Conservation (phyloP, 176 grass and related monocot species). For the Saccharum spontaneum region DNA sequence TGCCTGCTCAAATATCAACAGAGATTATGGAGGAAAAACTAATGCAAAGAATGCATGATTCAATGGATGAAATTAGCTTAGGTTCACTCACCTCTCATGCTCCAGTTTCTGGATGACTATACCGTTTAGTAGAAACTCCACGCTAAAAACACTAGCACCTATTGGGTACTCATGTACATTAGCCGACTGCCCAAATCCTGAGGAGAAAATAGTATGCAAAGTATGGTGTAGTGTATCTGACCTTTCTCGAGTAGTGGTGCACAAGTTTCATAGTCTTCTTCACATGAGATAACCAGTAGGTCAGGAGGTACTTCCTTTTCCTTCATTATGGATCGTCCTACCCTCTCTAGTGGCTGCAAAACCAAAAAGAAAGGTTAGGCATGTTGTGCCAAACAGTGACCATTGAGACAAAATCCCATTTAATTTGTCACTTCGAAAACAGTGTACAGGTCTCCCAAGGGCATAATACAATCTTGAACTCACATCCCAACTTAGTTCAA, state of each 20-base stretch:
- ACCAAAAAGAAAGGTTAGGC: slow-evolving; percentile 1
- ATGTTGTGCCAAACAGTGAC: neutral
- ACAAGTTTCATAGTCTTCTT: slow-evolving; percentile 73
- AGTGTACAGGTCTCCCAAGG: neutral
- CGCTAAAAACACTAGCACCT: slow-evolving; percentile 54
- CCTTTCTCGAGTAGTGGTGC: slow-evolving; percentile 72
- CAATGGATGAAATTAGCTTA: neutral
- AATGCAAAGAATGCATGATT: neutral
- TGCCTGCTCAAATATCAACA: slow-evolving; percentile 32
- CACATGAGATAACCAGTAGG: slow-evolving; percentile 78
- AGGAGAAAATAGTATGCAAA: neutral
- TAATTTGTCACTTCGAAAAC: neutral
- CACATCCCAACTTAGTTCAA: neutral
- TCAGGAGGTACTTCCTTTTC: slow-evolving; percentile 55
- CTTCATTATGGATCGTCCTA: slow-evolving; percentile 72
- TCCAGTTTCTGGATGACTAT: slow-evolving; percentile 87
- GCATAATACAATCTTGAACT: slow-evolving; percentile 15
- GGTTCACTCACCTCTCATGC: slow-evolving; percentile 52
- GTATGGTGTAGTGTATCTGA: slow-evolving; percentile 13
- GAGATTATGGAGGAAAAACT: neutral
- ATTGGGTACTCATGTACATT: slow-evolving; percentile 28
- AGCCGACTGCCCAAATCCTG: slow-evolving; percentile 9
- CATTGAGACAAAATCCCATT: slow-evolving; percentile 6
- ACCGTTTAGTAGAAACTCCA: slow-evolving; percentile 74
- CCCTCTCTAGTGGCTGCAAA: slow-evolving; percentile 70